Evolutionary conservation across 2,329 filamentous ascomycete genomes (phyloP).

Genomic region (Parastagonospora nodorum): DNA sequence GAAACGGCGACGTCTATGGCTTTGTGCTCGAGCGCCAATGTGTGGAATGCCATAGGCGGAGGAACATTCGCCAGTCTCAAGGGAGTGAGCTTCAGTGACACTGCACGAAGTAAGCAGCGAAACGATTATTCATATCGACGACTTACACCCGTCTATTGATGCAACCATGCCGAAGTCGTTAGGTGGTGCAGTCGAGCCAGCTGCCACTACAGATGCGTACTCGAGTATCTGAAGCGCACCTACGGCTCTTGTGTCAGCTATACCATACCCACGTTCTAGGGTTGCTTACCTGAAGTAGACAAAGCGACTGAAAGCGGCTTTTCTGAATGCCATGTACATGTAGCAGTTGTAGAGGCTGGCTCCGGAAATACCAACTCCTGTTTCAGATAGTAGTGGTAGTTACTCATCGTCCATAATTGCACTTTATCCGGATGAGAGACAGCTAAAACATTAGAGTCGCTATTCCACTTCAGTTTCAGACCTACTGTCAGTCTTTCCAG

Average conservation of each 20-base stretch:
- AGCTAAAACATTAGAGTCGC: constrained; percentile 87
- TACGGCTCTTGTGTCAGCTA: constrained; percentile 13
- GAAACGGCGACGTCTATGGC: constrained; percentile 76
- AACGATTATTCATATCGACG: background rate
- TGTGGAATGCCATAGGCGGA: constrained; percentile 87
- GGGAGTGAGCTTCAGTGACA: constrained; percentile 79
- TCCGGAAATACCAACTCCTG: constrained; percentile 68
- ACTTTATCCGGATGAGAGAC: constrained; percentile 74
- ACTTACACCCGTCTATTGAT: constrained; percentile 78
- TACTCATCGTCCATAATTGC: constrained; percentile 97
- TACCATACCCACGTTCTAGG: background rate
- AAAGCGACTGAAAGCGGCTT: constrained; percentile 72
- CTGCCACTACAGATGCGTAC: constrained; percentile 67
- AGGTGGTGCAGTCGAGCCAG: constrained; percentile 72
- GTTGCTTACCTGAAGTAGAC: constrained; percentile 42
- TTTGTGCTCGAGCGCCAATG: constrained; percentile 66
- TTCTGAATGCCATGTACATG: constrained; percentile 78
- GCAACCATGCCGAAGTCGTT: constrained; percentile 79
- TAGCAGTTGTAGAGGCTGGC: constrained; percentile 12
- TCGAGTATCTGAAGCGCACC: constrained; percentile 65
- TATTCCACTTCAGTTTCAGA: constrained; percentile 82
- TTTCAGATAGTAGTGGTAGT: constrained; percentile 98
- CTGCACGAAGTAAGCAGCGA: constrained; percentile 39
- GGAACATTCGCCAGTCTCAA: constrained; percentile 83
- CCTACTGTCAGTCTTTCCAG: constrained; percentile 59